Evolutionary conservation across 2,329 filamentous ascomycete species (phyloP), one percentile per base, ranked within the genome.

Genomic region (Fusarium compactum): DNA sequence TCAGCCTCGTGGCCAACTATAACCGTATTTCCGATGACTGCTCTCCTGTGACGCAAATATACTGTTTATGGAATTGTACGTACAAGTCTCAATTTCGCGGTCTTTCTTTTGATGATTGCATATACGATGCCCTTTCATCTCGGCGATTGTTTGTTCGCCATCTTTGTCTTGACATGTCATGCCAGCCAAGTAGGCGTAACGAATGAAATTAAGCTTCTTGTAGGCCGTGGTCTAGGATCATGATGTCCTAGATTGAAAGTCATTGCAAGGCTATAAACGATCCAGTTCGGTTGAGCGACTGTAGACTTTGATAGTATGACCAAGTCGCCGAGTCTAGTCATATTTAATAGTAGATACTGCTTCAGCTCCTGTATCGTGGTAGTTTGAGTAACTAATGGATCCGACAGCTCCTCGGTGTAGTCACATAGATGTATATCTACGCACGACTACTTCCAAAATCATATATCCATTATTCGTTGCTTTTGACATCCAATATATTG

Each of bases 191-290:
- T 30, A 24, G 25, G n/a, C n/a, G 41, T 38, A 65, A 22, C 58
- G 41, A 29, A 48, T 48, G 20, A n/a, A 40, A 50, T 20, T 40
- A 30, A 22, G 25, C 41, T 65, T 29, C 45, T 56, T 18, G 18
- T 59, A 38, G 30, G 25, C 20, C 27, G 30, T 48, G 14, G 45
- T 29, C 34, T 40, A 62, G 18, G 40, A 66, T 54, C 44, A 29
- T 62, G 65, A 60, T 48, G 32, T 53, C 41, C 32, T 40, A 58
- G n/a, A n/a, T 27, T 18, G 6, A 1, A 32, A 34, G 18, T n/a
- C 16, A 55, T 40, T 9, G 8, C 16, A 41, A 41, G 22, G 10
- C 50, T 8, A 46, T 15, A 9, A 47, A 8, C 24, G 16, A 24
- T 24, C 32, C 27, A 34, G 18, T 27, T 20, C 18, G 40, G 29